Conservation (phyloP, 257 asterid species). For the Asclepias syriaca region DNA sequence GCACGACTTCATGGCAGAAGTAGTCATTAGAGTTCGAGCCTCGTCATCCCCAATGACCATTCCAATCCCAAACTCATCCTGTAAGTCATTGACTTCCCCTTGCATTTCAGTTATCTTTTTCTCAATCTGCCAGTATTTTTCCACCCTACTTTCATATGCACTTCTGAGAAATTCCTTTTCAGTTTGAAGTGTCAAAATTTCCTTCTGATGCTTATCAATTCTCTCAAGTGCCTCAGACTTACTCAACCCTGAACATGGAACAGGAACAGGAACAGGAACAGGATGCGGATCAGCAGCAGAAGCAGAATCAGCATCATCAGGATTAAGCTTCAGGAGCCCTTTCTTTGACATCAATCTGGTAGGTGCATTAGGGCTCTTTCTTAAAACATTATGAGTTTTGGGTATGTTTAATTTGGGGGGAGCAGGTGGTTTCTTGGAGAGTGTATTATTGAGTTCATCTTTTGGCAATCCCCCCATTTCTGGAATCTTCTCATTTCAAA, state of each 20-base stretch:
- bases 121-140: constrained; percentile 39
- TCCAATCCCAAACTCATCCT: constrained; percentile 45
- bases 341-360: constrained; percentile 42
- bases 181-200: constrained; percentile 39
- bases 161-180: constrained; percentile 41
- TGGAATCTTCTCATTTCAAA: constrained; percentile 16
- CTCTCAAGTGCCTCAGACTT: constrained; percentile 35
- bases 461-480: constrained; percentile 6
- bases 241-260: constrained; percentile 29
- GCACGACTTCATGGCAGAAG: constrained; percentile 42
- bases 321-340: constrained; percentile 27
- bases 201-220: constrained; percentile 42
- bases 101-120: constrained; percentile 35
- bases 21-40: constrained; percentile 39
- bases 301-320: neutral
- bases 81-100: constrained; percentile 34
- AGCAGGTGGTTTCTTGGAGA: constrained; percentile 18
- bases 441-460: constrained; percentile 7
- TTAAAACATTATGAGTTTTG: constrained; percentile 11
- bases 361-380: constrained; percentile 22
- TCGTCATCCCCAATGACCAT: constrained; percentile 42
- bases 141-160: constrained; percentile 33
- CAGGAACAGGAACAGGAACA: constrained; percentile 2
- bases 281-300: too few relatives aligned
- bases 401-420: constrained; percentile 30